A percentile compares a stretch with the other conserved stretches of the same genome.
These are phyloP conservation scores for Ophiostoma quercus DNA, from an alignment of 2,329 filamentous ascomycete species.

Conservation along the genomic window DNA sequence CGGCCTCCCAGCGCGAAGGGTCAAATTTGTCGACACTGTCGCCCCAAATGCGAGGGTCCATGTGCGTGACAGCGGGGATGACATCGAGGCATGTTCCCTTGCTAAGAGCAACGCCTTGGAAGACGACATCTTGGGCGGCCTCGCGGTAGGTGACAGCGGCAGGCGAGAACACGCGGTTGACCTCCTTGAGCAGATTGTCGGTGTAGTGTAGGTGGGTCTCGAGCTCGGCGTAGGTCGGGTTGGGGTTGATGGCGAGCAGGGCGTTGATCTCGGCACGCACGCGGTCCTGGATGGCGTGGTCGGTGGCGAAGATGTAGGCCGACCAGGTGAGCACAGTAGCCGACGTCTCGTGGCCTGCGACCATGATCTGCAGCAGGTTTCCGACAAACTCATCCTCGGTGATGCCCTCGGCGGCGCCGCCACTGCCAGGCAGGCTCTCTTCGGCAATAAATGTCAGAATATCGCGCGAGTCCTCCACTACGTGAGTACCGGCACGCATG, in stretches of 20 bases:
- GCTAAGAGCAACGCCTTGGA: conserved; percentile 36
- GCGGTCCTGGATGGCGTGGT: conserved; percentile 34
- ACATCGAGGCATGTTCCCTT: conserved; percentile 37
- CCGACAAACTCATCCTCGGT: conserved; percentile 30
- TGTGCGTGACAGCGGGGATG: conserved; percentile 36
- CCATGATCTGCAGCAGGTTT: conserved; percentile 26
- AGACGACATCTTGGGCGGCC: conserved; percentile 31
- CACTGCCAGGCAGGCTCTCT: conserved; percentile 27
- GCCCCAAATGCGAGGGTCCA: conserved; percentile 38
- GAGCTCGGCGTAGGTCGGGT: conserved; percentile 21
- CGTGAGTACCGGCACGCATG: conserved; percentile 28
- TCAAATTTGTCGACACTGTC: conserved; percentile 35
- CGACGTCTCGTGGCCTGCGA: conserved; percentile 35
- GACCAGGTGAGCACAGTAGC: conserved; percentile 35
- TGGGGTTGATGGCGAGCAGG: conserved; percentile 33
- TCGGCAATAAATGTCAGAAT: conserved; percentile 32
- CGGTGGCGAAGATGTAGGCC: conserved; percentile 34
- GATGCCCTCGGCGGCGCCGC: conserved; percentile 23
- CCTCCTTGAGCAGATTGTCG: conserved; percentile 36
- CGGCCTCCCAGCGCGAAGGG: conserved; percentile 37
- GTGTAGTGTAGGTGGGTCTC: conserved; percentile 31
- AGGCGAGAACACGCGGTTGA: conserved; percentile 35
- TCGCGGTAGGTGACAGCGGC: conserved; percentile 25
- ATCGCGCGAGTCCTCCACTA: conserved; percentile 27
- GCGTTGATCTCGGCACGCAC: conserved; percentile 38